Evolutionary conservation across 116 monocot genomes (phyloP), one percentile per base, ranked within the genome.

Genomic region (Trichopus zeylanicus): DNA sequence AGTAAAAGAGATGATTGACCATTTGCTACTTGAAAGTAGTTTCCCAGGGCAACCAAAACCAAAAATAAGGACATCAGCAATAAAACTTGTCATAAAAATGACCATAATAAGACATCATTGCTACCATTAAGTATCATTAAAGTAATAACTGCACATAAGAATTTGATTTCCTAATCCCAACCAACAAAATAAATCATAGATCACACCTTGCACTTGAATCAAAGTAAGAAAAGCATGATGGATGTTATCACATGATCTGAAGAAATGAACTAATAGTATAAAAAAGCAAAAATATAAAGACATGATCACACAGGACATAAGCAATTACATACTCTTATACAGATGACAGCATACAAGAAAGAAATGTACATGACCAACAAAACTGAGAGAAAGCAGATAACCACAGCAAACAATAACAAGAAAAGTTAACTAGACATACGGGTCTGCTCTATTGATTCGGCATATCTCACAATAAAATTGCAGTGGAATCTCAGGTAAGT

Each of bases 381-480:
- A 13, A 42, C 42, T 13, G 4, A 42, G 42, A 42, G 21, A 66
- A 26, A 57, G 30, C n/a, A 3, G 51, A 10, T 35, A 46, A 31
- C 18, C 24, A 56, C 55, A 6, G 34, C 34, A 35, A 26, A 23
- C 60, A 31, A 65, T 2, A 55, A 21, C n/a, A 6, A 22, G 27
- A 15, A 21, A 56, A 6, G n/a, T 42, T 16, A 3, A 42, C 13
- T 15, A 56, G 8, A 82, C 87, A 31, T 76, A 93, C 93, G 88
- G 88, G 55, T 93, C 93, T 22, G 93, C 93, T 48, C 65, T 81
- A 51, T 67, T 85, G 55, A 93, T 57, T 54, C 88, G 68, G 67
- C 93, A 93, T 53, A 78, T 49, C 77, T 93, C 93, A 74, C 93
- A 93, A 75, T 80, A 93, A 68, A 93, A 93, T 3, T 3, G 59